Evolutionary conservation across 2,329 filamentous ascomycete species (phyloP).

Genomic region (Curvularia sp.): DNA sequence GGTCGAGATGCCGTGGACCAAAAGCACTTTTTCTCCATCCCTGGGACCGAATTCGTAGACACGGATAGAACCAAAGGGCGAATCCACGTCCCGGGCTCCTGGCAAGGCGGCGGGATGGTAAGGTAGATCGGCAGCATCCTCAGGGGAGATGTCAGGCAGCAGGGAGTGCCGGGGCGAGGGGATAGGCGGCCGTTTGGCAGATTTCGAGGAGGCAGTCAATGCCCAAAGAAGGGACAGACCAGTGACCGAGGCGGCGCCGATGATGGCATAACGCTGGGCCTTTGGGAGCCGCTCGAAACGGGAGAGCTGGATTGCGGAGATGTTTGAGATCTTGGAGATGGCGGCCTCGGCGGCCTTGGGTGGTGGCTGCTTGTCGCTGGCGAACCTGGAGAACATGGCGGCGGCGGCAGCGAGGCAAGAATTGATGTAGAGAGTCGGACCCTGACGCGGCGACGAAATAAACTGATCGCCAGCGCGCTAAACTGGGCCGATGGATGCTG

Average conservation of each 20-base stretch:
- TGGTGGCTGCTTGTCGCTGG: constrained; percentile 25
- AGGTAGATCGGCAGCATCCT: constrained; percentile 45
- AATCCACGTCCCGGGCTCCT: constrained; percentile 71
- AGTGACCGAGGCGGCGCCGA: constrained; percentile 39
- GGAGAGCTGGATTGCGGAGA: constrained; percentile 19
- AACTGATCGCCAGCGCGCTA: constrained; percentile 29
- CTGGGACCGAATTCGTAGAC: constrained; percentile 84
- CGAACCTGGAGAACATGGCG: constrained; percentile 28
- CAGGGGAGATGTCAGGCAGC: constrained; percentile 35
- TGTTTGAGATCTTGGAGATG: constrained; percentile 21
- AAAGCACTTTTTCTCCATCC: constrained; percentile 72
- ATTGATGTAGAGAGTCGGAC: constrained; percentile 27
- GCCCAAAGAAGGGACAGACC: constrained; percentile 35
- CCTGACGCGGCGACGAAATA: constrained; percentile 29
- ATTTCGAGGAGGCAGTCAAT: constrained; percentile 27
- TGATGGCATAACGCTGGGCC: constrained; percentile 28
- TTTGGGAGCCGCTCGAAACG: constrained; percentile 29
- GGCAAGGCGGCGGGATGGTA: constrained; percentile 77
- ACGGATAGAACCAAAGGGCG: constrained; percentile 73
- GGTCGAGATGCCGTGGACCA: constrained; percentile 83
- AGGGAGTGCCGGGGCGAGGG: constrained; percentile 40
- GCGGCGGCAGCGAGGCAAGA: constrained; percentile 16
- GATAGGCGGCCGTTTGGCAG: constrained; percentile 25
- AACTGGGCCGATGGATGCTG: constrained; percentile 13
- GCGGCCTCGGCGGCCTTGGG: constrained; percentile 17